Evolutionary conservation across 2,329 filamentous ascomycete species (phyloP).

Genomic region (Neofusicoccum parvum): DNA sequence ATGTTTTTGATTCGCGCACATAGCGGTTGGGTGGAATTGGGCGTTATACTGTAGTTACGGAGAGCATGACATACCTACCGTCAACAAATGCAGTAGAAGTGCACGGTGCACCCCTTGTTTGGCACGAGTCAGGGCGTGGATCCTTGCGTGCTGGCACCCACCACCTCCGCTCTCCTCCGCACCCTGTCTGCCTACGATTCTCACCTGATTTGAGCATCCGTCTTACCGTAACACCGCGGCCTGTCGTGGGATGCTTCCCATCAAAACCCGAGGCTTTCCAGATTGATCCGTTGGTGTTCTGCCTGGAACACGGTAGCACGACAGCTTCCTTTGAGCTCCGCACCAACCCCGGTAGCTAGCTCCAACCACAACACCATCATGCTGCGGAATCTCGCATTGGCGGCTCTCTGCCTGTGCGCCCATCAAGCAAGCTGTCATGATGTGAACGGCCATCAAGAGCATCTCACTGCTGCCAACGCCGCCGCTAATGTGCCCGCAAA

Average conservation of each 20-base stretch:
- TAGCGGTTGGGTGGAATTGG: conserved; percentile 15
- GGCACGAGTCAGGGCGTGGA: conserved; percentile 1
- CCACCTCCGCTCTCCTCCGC: neutral
- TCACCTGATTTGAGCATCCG: neutral
- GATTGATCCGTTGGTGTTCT: neutral
- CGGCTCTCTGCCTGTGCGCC: neutral
- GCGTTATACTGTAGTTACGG: conserved; percentile 11
- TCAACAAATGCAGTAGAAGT: neutral
- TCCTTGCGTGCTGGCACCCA: conserved; percentile 4
- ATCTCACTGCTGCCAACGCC: neutral
- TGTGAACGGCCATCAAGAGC: neutral
- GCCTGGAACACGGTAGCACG: neutral
- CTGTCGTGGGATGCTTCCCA: neutral
- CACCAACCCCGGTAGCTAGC: conserved; percentile 3
- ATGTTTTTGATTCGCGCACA: conserved; percentile 14
- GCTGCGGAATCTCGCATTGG: conserved; percentile 5
- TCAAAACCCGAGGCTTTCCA: neutral
- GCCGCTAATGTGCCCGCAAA: conserved; percentile 25
- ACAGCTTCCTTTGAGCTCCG: conserved; percentile 12
- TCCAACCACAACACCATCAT: conserved; percentile 6
- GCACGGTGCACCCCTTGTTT: neutral
- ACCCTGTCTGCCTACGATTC: neutral
- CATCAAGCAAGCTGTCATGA: neutral
- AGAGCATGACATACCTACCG: conserved; percentile 9
- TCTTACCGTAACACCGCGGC: neutral